Percentiles rank a stretch among this genome's conserved stretches.
Evolutionary conservation across 768 basidiomycete species (phyloP).

Genomic region (Exsudoporus frostii): DNA sequence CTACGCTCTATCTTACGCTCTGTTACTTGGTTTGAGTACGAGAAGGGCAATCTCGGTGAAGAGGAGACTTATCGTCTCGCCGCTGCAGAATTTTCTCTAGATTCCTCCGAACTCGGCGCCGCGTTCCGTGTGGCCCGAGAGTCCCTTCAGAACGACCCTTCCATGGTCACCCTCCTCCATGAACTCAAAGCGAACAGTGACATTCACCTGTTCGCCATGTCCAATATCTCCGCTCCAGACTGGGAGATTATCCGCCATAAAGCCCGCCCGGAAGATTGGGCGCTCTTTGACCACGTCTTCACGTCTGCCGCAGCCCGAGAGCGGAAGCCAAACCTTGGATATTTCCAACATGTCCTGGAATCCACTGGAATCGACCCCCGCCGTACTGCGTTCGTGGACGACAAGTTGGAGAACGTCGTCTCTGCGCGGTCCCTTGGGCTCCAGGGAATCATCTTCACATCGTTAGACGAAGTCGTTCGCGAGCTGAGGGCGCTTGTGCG

Average conservation of each 20-base stretch:
- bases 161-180: slow-evolving; percentile 16
- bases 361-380: slow-evolving; percentile 15
- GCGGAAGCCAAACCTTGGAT: slow-evolving; percentile 22
- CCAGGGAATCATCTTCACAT: slow-evolving; percentile 19
- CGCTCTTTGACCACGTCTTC: slow-evolving; percentile 19
- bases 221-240: slow-evolving; percentile 21
- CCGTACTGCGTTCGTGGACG: slow-evolving; percentile 23
- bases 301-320: slow-evolving; percentile 17
- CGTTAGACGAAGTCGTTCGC: slow-evolving; percentile 12
- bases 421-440: slow-evolving; percentile 20
- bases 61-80: slow-evolving; percentile 5
- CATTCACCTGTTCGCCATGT: slow-evolving; percentile 21
- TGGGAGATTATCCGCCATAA: slow-evolving; percentile 18
- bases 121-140: slow-evolving; percentile 7
- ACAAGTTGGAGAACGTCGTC: slow-evolving; percentile 21
- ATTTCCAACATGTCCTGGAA: slow-evolving; percentile 13
- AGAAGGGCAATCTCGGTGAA: slow-evolving; percentile 18
- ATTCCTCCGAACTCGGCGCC: slow-evolving; percentile 8
- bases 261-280: slow-evolving; percentile 14
- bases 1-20: slow-evolving; percentile 14
- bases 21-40: slow-evolving; percentile 21
- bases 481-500: slow-evolving; percentile 15
- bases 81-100: slow-evolving; percentile 15
- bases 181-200: slow-evolving; percentile 6
- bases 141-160: slow-evolving; percentile 8